phyloP scores from a whole-genome alignment of 805 yeast species.

The Cyberlindnera bimundalis region DNA sequence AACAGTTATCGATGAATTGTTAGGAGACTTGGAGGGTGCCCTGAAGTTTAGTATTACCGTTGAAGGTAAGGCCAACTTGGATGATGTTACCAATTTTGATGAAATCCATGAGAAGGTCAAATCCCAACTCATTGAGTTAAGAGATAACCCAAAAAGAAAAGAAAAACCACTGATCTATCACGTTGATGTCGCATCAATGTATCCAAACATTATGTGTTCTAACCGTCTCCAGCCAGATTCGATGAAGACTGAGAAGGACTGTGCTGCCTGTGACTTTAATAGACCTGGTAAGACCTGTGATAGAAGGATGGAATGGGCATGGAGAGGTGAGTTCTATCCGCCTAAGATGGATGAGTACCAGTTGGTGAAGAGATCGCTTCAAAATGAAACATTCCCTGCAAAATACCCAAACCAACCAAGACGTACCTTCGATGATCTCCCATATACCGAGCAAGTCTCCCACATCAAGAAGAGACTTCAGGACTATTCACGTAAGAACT shows the following conservation, averaged over 20 bases:
- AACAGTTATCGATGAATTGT: constrained; percentile 73
- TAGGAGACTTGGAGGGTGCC: constrained; percentile 70
- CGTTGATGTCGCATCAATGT: constrained; percentile 99
- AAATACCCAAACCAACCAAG: constrained; percentile 52
- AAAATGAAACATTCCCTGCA: constrained; percentile 72
- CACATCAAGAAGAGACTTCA: constrained; percentile 72
- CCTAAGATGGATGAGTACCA: constrained; percentile 88
- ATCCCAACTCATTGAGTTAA: constrained; percentile 52
- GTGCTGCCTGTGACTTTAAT: constrained; percentile 97
- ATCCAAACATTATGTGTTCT: constrained; percentile 97
- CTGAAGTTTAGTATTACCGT: constrained; percentile 79
- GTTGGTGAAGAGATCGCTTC: constrained; percentile 81
- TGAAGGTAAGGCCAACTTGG: constrained; percentile 70
- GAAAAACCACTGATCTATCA: constrained; percentile 91
- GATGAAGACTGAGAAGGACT: constrained; percentile 90
- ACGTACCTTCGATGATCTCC: constrained; percentile 69
- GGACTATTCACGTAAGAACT: constrained; percentile 82
- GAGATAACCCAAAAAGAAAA: constrained; percentile 55
- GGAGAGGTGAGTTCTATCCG: constrained; percentile 97
- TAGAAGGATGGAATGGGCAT: constrained; percentile 88
- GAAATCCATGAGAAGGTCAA: constrained; percentile 64
- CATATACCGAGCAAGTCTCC: constrained; percentile 72
- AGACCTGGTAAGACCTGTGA: constrained; percentile 94
- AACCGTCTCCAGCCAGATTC: constrained; percentile 97
- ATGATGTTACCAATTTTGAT: constrained; percentile 76